phyloP scores from a whole-genome alignment of 2,329 filamentous ascomycete genomes.

The Talaromyces islandicus region DNA sequence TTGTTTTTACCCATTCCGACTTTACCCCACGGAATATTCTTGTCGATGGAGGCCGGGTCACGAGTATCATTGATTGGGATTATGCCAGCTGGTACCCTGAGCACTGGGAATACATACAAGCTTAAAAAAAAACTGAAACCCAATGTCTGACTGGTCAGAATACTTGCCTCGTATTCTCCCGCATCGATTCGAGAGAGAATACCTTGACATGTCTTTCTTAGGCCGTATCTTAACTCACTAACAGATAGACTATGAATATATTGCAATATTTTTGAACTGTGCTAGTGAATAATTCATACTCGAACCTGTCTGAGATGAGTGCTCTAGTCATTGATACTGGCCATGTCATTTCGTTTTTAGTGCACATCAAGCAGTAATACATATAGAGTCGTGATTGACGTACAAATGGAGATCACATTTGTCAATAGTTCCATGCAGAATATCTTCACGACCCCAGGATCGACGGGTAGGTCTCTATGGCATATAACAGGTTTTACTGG shows the following conservation, averaged over 20 bases:
- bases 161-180: too few species aligned
- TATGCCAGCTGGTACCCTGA: conserved; percentile 5
- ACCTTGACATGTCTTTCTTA: too few species aligned
- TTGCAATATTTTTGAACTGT: too few species aligned
- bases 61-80: conserved; percentile 6
- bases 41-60: conserved; percentile 4
- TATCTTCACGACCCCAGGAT: neutral
- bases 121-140: too few species aligned
- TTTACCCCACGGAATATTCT: conserved; percentile 6
- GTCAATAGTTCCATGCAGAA: neutral
- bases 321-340: too few species aligned
- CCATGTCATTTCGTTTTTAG: neutral
- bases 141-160: too few species aligned
- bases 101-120: conserved; percentile 3
- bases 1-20: conserved; percentile 5
- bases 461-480: neutral
- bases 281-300: too few species aligned
- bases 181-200: too few species aligned
- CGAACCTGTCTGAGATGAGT: too few species aligned
- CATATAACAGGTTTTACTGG: neutral
- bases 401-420: neutral
- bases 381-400: neutral
- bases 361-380: neutral
- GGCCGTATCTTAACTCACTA: too few species aligned
- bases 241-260: too few species aligned